A percentile compares a stretch with the other conserved stretches of the same genome.
Evolutionary conservation across 768 basidiomycete species (phyloP).

Genomic region (Tricholoma saponaceum): DNA sequence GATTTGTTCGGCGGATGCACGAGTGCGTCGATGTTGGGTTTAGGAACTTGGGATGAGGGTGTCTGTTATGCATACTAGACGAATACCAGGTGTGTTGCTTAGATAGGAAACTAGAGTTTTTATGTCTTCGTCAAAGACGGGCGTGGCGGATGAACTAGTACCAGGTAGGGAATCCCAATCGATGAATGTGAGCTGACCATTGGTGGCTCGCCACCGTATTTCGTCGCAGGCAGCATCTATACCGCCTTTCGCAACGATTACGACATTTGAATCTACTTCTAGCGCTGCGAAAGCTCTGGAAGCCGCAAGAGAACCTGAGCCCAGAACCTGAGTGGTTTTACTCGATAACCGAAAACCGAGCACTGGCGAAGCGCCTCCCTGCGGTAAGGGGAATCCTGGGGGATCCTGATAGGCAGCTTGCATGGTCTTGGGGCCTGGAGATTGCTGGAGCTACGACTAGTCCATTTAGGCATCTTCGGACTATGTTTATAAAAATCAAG

Average conservation of each 20-base stretch:
- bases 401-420: constrained; percentile 1
- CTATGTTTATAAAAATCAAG: neutral
- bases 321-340: no score
- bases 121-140: constrained; percentile 31
- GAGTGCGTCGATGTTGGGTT: constrained; percentile 33
- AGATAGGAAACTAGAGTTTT: constrained; percentile 48
- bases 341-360: constrained; percentile 77
- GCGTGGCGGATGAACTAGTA: constrained; percentile 26
- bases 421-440: constrained; percentile 16
- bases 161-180: constrained; percentile 47
- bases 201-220: constrained; percentile 56
- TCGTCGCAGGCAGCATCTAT: constrained; percentile 57
- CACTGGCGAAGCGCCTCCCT: constrained; percentile 71
- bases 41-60: constrained; percentile 38
- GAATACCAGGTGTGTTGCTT: constrained; percentile 20
- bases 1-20: constrained; percentile 54
- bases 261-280: no score
- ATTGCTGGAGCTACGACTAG: neutral
- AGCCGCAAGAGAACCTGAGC: constrained; percentile 31
- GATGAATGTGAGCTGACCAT: constrained; percentile 52
- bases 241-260: constrained; percentile 47
- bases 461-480: neutral
- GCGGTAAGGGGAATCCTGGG: constrained; percentile 34
- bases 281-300: constrained; percentile 74
- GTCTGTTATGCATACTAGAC: constrained; percentile 78